A percentile compares a stretch with the other conserved stretches of the same genome.
Evolutionary conservation across 257 asterid genomes (phyloP).

Genomic region (Solanum chilense): DNA sequence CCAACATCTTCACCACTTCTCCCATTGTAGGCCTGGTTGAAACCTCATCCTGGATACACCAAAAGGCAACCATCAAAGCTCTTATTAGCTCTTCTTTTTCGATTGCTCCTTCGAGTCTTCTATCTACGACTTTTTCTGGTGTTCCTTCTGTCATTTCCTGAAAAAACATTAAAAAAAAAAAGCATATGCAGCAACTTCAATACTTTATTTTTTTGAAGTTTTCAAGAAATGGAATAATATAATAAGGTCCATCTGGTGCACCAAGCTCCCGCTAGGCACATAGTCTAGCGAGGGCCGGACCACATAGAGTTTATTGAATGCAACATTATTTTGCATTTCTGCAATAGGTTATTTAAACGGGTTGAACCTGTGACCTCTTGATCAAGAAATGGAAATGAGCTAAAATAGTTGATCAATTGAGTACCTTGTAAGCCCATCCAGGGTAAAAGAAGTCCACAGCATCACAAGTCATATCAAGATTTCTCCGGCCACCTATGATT

Average conservation of each 20-base stretch:
- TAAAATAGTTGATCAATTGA: neutral
- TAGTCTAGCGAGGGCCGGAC: no score
- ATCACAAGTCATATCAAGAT: constrained; percentile 69
- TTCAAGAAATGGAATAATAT: neutral
- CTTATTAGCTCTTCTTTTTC: constrained; percentile 52
- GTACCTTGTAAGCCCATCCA: constrained; percentile 99
- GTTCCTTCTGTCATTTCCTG: constrained; percentile 62
- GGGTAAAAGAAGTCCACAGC: constrained; percentile 80
- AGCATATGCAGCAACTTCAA: neutral
- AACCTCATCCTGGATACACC: constrained; percentile 92
- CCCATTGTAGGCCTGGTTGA: constrained; percentile 79
- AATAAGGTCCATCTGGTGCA: neutral
- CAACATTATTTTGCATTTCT: no score
- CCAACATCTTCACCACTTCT: constrained; percentile 80
- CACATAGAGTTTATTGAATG: no score
- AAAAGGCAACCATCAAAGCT: constrained; percentile 59
- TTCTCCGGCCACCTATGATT: constrained; percentile 82
- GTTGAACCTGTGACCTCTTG: neutral
- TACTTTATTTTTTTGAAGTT: neutral
- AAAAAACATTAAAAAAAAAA: neutral
- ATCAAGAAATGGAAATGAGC: neutral
- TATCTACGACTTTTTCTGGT: constrained; percentile 44
- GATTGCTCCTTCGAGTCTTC: constrained; percentile 48
- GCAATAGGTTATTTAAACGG: neutral
- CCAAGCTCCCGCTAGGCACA: neutral